phyloP scores from a whole-genome alignment of 2,329 filamentous ascomycete species.

The Xylaria sp. region DNA sequence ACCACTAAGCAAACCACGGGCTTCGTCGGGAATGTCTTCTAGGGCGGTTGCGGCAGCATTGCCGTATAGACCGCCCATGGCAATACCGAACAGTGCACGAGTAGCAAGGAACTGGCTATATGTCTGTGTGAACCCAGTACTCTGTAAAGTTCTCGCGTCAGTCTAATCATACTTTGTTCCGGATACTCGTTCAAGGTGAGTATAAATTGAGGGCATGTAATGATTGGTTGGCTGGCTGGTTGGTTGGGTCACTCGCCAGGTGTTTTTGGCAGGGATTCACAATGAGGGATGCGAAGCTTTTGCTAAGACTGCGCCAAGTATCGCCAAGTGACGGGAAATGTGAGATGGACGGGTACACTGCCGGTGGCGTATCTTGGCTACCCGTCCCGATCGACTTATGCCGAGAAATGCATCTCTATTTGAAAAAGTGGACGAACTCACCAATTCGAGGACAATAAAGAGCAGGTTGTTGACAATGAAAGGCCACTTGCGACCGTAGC shows the following conservation, averaged over 20 bases:
- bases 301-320: slow-evolving; percentile 41
- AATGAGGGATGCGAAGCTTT: slow-evolving; percentile 41
- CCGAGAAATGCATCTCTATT: slow-evolving; percentile 2
- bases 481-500: slow-evolving; percentile 73
- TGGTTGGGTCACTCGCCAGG: too few relatives aligned
- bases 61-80: slow-evolving; percentile 84
- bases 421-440: slow-evolving; percentile 49
- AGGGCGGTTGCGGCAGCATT: slow-evolving; percentile 82
- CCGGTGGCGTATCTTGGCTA: slow-evolving; percentile 34
- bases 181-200: background rate
- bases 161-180: background rate
- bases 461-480: slow-evolving; percentile 80
- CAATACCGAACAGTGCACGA: slow-evolving; percentile 78
- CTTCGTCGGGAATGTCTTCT: slow-evolving; percentile 75
- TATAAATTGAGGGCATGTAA: background rate
- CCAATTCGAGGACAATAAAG: slow-evolving; percentile 76
- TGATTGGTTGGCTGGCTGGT: background rate
- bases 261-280: slow-evolving; percentile 18
- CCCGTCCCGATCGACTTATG: background rate
- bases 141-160: slow-evolving; percentile 48
- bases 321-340: slow-evolving; percentile 41
- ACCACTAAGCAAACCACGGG: slow-evolving; percentile 78
- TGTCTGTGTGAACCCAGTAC: slow-evolving; percentile 74
- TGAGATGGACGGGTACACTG: slow-evolving; percentile 18
- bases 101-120: slow-evolving; percentile 79